Evolutionary conservation across 2,329 filamentous ascomycete genomes (phyloP).

Genomic region (Botrytis squamosa): DNA sequence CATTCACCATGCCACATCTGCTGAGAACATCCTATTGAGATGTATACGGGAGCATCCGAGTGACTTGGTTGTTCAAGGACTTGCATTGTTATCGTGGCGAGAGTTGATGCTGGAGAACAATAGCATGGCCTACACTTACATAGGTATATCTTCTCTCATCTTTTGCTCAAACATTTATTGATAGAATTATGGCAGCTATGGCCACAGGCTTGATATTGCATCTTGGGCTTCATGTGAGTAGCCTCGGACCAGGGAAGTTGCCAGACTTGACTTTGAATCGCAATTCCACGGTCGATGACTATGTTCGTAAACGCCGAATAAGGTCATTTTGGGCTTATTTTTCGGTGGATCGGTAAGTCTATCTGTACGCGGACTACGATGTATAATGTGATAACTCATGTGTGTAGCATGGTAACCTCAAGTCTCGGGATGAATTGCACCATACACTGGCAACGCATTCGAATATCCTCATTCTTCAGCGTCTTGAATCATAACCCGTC

Average conservation of each 20-base stretch:
- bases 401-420: conserved; percentile 22
- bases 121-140: conserved; percentile 9
- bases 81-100: conserved; percentile 7
- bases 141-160: neutral
- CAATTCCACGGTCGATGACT: neutral
- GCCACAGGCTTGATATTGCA: conserved; percentile 4
- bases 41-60: neutral
- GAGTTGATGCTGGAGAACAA: conserved; percentile 11
- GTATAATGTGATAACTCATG: neutral
- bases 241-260: neutral
- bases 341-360: conserved; percentile 25
- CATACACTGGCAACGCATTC: conserved; percentile 27
- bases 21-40: neutral
- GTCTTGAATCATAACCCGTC: conserved; percentile 2
- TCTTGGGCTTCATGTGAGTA: conserved; percentile 7
- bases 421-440: conserved; percentile 29
- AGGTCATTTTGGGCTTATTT: conserved; percentile 28
- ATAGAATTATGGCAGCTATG: neutral
- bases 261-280: neutral
- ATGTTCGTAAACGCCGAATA: conserved; percentile 17
- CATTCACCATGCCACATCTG: neutral
- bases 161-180: neutral
- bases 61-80: conserved; percentile 8
- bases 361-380: neutral
- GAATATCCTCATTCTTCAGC: conserved; percentile 16